Percentiles rank a stretch among this genome's conserved stretches.
Conservation (phyloP, 179 eudicot genomes). For the Silene coronaria region DNA sequence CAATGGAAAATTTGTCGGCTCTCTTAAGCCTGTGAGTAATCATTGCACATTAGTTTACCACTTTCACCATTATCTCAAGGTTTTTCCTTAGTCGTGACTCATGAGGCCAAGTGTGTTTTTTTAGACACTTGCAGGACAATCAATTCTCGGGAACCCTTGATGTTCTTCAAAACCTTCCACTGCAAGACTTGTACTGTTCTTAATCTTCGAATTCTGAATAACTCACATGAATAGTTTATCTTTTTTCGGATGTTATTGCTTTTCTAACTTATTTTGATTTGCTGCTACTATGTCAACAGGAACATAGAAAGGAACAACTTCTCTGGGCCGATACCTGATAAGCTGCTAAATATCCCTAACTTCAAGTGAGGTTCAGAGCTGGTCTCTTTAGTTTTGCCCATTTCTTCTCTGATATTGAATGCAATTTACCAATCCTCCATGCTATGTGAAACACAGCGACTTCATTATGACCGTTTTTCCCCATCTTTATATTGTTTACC, state of each 20-base stretch:
- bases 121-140: slow-evolving; percentile 86
- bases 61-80: not conserved
- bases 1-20: slow-evolving; percentile 49
- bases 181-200: slow-evolving; percentile 38
- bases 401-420: not conserved
- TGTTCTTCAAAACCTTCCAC: slow-evolving; percentile 80
- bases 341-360: slow-evolving; percentile 59
- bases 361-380: slow-evolving; percentile 53
- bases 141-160: slow-evolving; percentile 86
- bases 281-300: slow-evolving; percentile 35
- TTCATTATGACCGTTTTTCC: too few relatives aligned
- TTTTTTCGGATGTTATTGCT: not conserved
- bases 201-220: not conserved
- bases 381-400: not conserved
- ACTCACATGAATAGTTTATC: not conserved
- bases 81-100: not conserved
- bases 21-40: slow-evolving; percentile 65
- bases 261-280: not conserved
- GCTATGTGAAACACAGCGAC: too few relatives aligned
- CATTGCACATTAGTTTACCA: not conserved
- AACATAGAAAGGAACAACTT: slow-evolving; percentile 68
- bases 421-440: too few relatives aligned
- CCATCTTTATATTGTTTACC: too few relatives aligned
- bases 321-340: slow-evolving; percentile 75
- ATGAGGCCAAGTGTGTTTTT: slow-evolving; percentile 26